Evolutionary conservation across 306 rosid genomes (phyloP), one percentile per base, ranked within the genome.

Genomic region (Cercis canadensis): DNA sequence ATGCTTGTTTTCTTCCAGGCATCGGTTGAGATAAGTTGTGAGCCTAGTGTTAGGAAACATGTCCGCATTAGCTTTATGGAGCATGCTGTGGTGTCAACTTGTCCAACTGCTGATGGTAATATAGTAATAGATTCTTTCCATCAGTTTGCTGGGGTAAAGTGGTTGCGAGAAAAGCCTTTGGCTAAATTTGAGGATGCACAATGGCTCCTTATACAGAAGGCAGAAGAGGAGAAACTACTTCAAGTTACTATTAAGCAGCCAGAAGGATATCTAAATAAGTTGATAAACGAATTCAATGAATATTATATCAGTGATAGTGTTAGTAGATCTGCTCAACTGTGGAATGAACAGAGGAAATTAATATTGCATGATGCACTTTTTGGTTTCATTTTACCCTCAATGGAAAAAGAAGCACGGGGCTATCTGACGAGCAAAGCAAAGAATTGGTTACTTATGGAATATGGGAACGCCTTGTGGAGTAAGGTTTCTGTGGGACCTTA

Each of bases 291-390:
- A 78, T 94, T 94, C 78, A 91, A 91, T 60, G 96, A 87, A 66
- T 90, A 87, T 81, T 94, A 91, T 81, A 86, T 94, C 44, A 91
- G 99, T 79, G 96, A 94, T 54, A 92, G 99, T 71, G 99, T 94
- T 50, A 94, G 99, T 81, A 94, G 88, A 74, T 94, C 92, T 77
- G 99, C 99, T 62, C 97, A 94, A 52, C 83, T 89, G 52, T 94
- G 99, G 99, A 94, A 94, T 79, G 99, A 91, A 83, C 99, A 94
- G 84, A 85, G 99, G 76, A 91, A 91, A 77, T 74, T 89, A 75
- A 89, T 94, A 83, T 72, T 94, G 83, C 88, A 86, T 56, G 97
- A 89, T 89, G 97, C 95, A 40, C 87, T 89, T 64, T 91, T 69
- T 62, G 89, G 82, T 53, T 89, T 91, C 74, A 96, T 94, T 71